These are phyloP conservation scores for Infundibulicybe gibba DNA, from an alignment of 768 basidiomycete species.

Conservation along the genomic window DNA sequence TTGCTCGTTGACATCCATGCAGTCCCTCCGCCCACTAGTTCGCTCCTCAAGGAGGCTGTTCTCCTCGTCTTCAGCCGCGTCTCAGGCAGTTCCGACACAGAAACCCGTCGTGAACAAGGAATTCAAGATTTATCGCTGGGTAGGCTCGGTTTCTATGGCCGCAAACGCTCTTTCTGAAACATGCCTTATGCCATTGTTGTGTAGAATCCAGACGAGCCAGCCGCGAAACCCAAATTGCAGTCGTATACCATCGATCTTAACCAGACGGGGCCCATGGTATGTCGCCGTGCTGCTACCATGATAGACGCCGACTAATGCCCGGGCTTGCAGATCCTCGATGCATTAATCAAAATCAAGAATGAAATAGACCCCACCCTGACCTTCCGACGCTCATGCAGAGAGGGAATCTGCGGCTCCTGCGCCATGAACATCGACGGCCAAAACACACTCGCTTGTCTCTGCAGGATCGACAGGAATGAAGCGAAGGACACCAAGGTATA, in stretches of 20 bases:
- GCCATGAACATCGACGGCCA: conserved; percentile 99
- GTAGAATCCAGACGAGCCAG: conserved; percentile 91
- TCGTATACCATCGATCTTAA: conserved; percentile 90
- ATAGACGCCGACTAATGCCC: background rate
- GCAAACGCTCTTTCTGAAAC: background rate
- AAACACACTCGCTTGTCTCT: conserved; percentile 97
- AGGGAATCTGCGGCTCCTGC: conserved; percentile 97
- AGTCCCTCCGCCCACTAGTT: conserved; percentile 9
- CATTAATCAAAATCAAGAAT: conserved; percentile 99
- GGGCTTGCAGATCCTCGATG: conserved; percentile 66
- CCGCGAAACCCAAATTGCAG: conserved; percentile 87
- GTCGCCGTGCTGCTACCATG: background rate
- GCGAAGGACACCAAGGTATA: conserved; percentile 86
- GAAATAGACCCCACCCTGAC: conserved; percentile 96
- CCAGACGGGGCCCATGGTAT: conserved; percentile 92
- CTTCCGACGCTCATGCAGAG: conserved; percentile 89
- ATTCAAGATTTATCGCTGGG: conserved; percentile 99
- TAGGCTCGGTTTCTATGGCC: conserved; percentile 28
- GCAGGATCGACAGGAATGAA: conserved; percentile 81
- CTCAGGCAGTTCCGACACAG: conserved; percentile 50
- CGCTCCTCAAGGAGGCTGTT: conserved; percentile 7
- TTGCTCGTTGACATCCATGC: conserved; percentile 9
- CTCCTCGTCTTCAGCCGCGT: conserved; percentile 9
- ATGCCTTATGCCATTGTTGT: conserved; percentile 14
- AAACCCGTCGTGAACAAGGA: conserved; percentile 81